Conservation (phyloP, 352 stramenopile genomes). For the Paralagenidium karlingii region DNA sequence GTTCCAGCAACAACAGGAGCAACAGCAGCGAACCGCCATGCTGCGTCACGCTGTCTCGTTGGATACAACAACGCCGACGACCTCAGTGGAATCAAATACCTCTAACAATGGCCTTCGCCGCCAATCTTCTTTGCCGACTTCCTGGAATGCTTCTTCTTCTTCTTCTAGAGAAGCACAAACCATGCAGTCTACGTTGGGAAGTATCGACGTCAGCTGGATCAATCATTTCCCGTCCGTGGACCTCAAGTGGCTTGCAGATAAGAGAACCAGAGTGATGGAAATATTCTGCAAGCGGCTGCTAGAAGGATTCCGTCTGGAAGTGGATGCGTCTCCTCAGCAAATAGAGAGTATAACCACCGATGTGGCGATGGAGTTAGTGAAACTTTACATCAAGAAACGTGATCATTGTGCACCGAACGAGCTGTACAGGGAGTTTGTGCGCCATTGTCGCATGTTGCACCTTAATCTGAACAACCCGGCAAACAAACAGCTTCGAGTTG, state of each 20-base stretch:
- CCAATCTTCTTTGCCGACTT: constrained; percentile 1
- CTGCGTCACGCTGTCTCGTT: not conserved
- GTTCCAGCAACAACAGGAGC: not conserved
- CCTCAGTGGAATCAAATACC: not conserved
- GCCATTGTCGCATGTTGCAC: constrained; percentile 34
- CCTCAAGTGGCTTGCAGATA: constrained; percentile 24
- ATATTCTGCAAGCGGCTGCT: constrained; percentile 26
- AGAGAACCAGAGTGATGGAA: constrained; percentile 10
- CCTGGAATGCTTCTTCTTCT: not conserved
- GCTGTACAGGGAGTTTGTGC: constrained; percentile 25
- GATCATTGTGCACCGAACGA: constrained; percentile 17
- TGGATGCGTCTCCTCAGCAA: constrained; percentile 7
- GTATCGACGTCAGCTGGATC: constrained; percentile 22
- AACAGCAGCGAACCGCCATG: not conserved
- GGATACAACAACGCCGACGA: not conserved
- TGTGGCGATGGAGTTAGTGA: constrained; percentile 18
- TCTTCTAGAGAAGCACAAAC: not conserved
- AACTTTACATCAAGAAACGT: constrained; percentile 20
- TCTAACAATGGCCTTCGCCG: not conserved
- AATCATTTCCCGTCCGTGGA: constrained; percentile 11
- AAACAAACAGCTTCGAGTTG: constrained; percentile 22
- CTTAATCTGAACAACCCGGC: constrained; percentile 26
- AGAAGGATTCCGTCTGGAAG: constrained; percentile 14
- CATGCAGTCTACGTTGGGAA: not conserved
- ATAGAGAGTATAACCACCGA: constrained; percentile 9